Evolutionary conservation across 2,329 filamentous ascomycete genomes (phyloP).

Genomic region (Neonectria punicea): DNA sequence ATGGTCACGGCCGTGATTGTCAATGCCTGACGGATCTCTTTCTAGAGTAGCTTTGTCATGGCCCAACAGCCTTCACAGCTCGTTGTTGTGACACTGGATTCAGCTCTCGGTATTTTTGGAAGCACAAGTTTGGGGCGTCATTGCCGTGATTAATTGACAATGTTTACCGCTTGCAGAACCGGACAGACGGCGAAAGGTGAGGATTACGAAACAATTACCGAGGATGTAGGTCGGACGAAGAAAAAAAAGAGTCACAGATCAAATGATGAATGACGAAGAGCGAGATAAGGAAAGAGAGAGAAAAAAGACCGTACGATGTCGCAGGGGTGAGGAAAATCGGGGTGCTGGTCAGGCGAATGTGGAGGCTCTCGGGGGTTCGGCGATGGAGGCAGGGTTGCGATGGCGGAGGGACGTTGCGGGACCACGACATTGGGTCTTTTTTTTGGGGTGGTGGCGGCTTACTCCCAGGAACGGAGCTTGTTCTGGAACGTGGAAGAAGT

Average conservation of each 20-base stretch:
- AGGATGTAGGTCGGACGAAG: slow-evolving; percentile 10
- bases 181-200: slow-evolving; percentile 1
- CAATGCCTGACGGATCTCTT: not conserved
- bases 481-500: not conserved
- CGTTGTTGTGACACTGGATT: slow-evolving; percentile 1
- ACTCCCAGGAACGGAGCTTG: not conserved
- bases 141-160: not conserved
- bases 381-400: not conserved
- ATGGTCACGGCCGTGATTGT: not conserved
- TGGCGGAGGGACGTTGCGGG: not conserved
- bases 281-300: not conserved
- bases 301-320: slow-evolving; percentile 1
- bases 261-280: slow-evolving; percentile 11
- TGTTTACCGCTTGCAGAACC: not conserved
- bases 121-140: not conserved
- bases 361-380: slow-evolving; percentile 19
- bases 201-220: slow-evolving; percentile 1
- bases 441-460: not conserved
- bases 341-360: slow-evolving; percentile 12
- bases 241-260: not conserved
- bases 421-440: not conserved
- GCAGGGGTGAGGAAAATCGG: not conserved
- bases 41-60: not conserved
- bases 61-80: not conserved
- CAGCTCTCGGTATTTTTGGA: not conserved